These are phyloP conservation scores for Aspergillus sclerotioniger DNA, from an alignment of 495 filamentous ascomycete genomes.

Conservation along the genomic window DNA sequence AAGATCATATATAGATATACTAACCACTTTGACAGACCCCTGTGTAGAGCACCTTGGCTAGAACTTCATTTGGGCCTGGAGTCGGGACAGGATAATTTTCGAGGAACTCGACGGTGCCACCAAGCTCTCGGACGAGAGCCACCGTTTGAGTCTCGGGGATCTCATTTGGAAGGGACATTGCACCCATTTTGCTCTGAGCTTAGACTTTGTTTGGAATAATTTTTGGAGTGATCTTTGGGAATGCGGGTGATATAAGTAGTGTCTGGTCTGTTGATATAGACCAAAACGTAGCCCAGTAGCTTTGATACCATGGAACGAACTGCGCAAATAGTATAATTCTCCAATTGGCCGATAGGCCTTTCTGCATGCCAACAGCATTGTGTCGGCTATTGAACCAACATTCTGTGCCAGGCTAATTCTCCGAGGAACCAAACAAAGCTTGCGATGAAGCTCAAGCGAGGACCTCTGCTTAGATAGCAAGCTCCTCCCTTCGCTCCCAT, in stretches of 20 bases:
- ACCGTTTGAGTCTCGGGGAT: conserved; percentile 44
- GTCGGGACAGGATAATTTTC: conserved; percentile 46
- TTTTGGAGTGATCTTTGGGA: neutral
- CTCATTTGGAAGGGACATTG: conserved; percentile 5
- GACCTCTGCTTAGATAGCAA: neutral
- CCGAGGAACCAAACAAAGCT: neutral
- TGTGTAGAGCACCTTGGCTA: conserved; percentile 49
- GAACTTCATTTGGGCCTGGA: conserved; percentile 44
- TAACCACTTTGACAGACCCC: conserved; percentile 51
- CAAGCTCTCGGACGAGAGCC: conserved; percentile 43
- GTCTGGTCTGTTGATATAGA: neutral
- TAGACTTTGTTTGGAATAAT: no score
- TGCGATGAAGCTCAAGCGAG: neutral
- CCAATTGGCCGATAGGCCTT: neutral
- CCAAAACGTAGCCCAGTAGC: neutral
- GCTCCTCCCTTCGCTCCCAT: no score
- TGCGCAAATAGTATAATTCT: neutral
- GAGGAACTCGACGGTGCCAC: conserved; percentile 44
- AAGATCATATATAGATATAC: conserved; percentile 6
- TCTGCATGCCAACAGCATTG: no score
- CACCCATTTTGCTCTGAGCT: neutral
- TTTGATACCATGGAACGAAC: neutral
- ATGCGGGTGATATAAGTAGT: neutral
- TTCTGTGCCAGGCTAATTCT: neutral
- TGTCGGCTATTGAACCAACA: neutral